A percentile compares a stretch with the other conserved stretches of the same genome.
Evolutionary conservation across 768 basidiomycete genomes (phyloP).

Genomic region (Amanita polypyramis): DNA sequence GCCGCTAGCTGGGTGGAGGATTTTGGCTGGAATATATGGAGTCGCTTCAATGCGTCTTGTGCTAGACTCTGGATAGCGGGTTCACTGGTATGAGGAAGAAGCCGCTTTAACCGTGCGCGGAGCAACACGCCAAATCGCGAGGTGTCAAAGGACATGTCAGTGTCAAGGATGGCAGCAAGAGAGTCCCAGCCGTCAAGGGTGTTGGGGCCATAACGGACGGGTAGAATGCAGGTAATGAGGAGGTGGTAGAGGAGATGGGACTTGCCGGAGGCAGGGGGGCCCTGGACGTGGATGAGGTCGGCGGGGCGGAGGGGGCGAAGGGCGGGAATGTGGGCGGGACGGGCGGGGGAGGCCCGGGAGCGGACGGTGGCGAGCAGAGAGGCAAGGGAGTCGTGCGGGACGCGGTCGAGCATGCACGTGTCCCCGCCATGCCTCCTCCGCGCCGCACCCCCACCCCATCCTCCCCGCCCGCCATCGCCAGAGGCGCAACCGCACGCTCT

Average conservation of each 20-base stretch:
- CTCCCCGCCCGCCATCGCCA: conserved; percentile 34
- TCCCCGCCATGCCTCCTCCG: conserved; percentile 27
- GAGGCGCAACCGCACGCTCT: conserved; percentile 54
- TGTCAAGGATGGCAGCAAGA: conserved; percentile 60
- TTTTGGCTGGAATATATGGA: conserved; percentile 63
- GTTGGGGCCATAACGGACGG: conserved; percentile 20
- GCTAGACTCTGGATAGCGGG: conserved; percentile 18
- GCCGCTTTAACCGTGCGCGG: conserved; percentile 28
- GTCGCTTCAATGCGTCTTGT: conserved; percentile 31
- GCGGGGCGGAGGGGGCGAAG: conserved; percentile 27
- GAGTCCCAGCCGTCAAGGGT: conserved; percentile 51
- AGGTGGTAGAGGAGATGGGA: conserved; percentile 67
- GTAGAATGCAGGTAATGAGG: conserved; percentile 47
- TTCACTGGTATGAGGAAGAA: conserved; percentile 13
- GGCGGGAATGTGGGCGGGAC: conserved; percentile 10
- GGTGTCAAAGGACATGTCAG: conserved; percentile 55
- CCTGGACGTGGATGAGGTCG: conserved; percentile 70
- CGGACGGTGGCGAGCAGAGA: conserved; percentile 9
- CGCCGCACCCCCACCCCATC: conserved; percentile 27
- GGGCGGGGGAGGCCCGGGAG: conserved; percentile 4
- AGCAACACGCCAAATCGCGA: conserved; percentile 44
- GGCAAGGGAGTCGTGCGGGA: conserved; percentile 7
- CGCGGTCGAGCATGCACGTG: conserved; percentile 7
- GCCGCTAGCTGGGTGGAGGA: conserved; percentile 62
- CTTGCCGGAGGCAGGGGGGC: conserved; percentile 66